Percentiles rank a stretch among this genome's conserved stretches.
Evolutionary conservation across 306 rosid species (phyloP).

Genomic region (Quillaja saponaria): DNA sequence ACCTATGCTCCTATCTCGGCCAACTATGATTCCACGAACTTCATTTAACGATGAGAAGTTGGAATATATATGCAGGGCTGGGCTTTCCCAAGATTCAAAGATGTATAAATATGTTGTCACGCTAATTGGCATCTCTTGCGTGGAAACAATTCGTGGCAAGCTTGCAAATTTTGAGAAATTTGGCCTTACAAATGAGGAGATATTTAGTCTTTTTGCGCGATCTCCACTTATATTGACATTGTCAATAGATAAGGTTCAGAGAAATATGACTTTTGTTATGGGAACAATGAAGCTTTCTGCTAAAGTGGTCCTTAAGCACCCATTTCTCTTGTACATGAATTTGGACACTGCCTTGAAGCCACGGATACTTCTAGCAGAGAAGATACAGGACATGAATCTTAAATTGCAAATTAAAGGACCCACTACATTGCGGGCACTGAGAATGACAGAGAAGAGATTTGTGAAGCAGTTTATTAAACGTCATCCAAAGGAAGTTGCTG

Average conservation of each 20-base stretch:
- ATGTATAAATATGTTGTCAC: conserved; percentile 75
- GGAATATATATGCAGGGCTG: conserved; percentile 49
- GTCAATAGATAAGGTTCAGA: conserved; percentile 76
- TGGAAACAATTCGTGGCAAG: conserved; percentile 62
- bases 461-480: conserved; percentile 40
- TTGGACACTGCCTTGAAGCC: conserved; percentile 74
- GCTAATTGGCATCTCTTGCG: conserved; percentile 64
- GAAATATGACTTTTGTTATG: conserved; percentile 79
- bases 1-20: conserved; percentile 56
- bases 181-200: conserved; percentile 71
- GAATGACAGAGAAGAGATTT: conserved; percentile 75
- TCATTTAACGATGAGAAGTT: conserved; percentile 70
- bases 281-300: conserved; percentile 73
- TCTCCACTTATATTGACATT: conserved; percentile 58
- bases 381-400: conserved; percentile 59
- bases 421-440: conserved; percentile 40
- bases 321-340: conserved; percentile 53
- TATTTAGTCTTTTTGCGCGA: conserved; percentile 49
- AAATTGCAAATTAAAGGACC: conserved; percentile 28
- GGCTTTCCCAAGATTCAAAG: conserved; percentile 49
- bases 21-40: conserved; percentile 61
- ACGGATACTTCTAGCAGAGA: conserved; percentile 47
- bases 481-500: conserved; percentile 56
- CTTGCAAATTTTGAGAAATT: conserved; percentile 54
- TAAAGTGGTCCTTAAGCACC: conserved; percentile 45